phyloP scores from a whole-genome alignment of 2,329 filamentous ascomycete genomes.

The Colletotrichum melonis region DNA sequence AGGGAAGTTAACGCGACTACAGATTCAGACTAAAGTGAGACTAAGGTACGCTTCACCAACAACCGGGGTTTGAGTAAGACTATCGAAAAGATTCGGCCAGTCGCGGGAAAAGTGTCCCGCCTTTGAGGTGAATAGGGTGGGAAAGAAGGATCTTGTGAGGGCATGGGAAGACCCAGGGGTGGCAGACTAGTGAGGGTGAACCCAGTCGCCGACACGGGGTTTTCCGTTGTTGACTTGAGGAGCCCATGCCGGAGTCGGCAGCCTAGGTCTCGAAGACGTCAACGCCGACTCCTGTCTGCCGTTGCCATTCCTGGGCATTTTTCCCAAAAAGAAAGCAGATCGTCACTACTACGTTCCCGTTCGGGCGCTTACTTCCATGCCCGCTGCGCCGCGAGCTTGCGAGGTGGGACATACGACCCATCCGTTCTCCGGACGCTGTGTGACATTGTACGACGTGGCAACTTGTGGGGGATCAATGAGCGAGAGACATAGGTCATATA shows the following conservation, averaged over 20 bases:
- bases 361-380: neutral
- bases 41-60: neutral
- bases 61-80: neutral
- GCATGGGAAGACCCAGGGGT: constrained; percentile 7
- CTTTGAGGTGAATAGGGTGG: neutral
- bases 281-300: neutral
- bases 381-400: neutral
- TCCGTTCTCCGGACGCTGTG: neutral
- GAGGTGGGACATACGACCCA: neutral
- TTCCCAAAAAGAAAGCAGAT: neutral
- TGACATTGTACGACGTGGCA: neutral
- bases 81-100: neutral
- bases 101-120: neutral
- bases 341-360: neutral
- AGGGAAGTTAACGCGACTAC: neutral
- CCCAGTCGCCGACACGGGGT: neutral
- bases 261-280: neutral
- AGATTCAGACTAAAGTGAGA: neutral
- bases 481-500: neutral
- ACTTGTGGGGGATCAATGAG: neutral
- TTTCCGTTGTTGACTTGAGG: neutral
- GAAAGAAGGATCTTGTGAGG: constrained; percentile 6
- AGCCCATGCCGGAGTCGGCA: neutral
- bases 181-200: constrained; percentile 6
- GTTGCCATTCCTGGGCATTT: neutral